A percentile compares a stretch with the other conserved stretches of the same genome.
Evolutionary conservation across 192 early-diverging fungal species (phyloP).

Genomic region (Chytriomyces hyalinus): DNA sequence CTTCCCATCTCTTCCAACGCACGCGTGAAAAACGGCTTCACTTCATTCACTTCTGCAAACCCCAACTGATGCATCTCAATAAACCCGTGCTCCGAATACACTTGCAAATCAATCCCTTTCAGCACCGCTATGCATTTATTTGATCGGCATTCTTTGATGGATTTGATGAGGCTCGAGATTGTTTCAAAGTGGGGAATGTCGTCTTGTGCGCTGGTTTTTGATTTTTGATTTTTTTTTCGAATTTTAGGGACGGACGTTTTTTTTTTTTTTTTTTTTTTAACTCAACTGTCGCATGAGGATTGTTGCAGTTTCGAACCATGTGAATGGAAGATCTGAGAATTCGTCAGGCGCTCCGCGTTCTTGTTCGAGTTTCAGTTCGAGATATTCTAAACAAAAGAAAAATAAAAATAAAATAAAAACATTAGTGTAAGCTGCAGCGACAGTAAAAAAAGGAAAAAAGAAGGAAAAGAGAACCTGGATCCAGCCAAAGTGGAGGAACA

Average conservation of each 20-base stretch:
- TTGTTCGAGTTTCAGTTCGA: conserved; percentile 65
- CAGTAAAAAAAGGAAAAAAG: neutral
- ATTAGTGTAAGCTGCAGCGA: neutral
- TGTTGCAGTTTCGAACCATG: conserved; percentile 83
- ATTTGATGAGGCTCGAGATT: conserved; percentile 78
- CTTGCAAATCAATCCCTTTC: conserved; percentile 22
- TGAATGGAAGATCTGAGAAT: conserved; percentile 77
- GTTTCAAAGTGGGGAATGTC: conserved; percentile 78
- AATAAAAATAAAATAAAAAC: neutral
- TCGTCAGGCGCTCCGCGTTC: conserved; percentile 61
- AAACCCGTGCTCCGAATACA: conserved; percentile 22
- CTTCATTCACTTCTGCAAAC: conserved; percentile 88
- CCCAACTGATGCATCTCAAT: conserved; percentile 80
- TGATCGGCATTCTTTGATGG: conserved; percentile 81
- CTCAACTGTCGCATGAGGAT: conserved; percentile 73
- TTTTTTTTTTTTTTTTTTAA: conserved; percentile 8
- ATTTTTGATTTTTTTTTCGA: neutral
- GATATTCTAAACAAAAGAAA: conserved; percentile 55
- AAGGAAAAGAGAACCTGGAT: conserved; percentile 54
- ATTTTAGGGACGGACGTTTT: too few species aligned
- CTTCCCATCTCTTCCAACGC: conserved; percentile 77
- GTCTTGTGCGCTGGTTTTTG: conserved; percentile 69
- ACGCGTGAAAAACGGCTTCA: conserved; percentile 85
- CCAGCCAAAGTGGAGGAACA: conserved; percentile 81
- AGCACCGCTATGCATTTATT: conserved; percentile 80